Conservation (phyloP, 2,329 filamentous ascomycete species). For the Pseudocercospora fuligena region DNA sequence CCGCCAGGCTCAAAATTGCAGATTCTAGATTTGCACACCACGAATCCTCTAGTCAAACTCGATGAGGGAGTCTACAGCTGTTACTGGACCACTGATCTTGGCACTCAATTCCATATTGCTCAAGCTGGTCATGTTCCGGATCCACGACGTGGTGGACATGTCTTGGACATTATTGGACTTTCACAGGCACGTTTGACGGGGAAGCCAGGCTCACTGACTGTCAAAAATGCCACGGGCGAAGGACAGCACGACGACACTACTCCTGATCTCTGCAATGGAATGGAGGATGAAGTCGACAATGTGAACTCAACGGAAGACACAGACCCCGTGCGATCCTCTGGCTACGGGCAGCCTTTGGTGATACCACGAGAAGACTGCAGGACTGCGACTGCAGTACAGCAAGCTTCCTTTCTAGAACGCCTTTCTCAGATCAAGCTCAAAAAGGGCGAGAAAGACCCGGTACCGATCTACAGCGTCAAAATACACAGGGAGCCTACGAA, state of each 20-base stretch:
- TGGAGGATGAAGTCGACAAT: background rate
- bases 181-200: conserved; percentile 73
- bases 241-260: background rate
- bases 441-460: conserved; percentile 45
- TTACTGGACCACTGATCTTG: conserved; percentile 79
- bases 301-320: background rate
- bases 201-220: conserved; percentile 62
- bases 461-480: conserved; percentile 38
- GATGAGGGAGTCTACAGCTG: conserved; percentile 78
- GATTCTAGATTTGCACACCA: conserved; percentile 79
- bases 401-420: conserved; percentile 47
- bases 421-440: conserved; percentile 48
- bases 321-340: background rate
- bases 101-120: conserved; percentile 72
- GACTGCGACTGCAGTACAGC: conserved; percentile 27
- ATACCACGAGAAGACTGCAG: conserved; percentile 32
- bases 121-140: conserved; percentile 45
- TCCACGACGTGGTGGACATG: conserved; percentile 58
- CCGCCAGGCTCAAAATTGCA: conserved; percentile 61
- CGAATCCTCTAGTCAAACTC: conserved; percentile 79
- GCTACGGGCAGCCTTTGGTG: conserved; percentile 24
- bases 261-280: conserved; percentile 15
- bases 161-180: conserved; percentile 73
- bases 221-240: conserved; percentile 31
- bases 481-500: conserved; percentile 31